phyloP scores from a whole-genome alignment of 2,329 filamentous ascomycete species.

The Thermothelomyces thermophilus region DNA sequence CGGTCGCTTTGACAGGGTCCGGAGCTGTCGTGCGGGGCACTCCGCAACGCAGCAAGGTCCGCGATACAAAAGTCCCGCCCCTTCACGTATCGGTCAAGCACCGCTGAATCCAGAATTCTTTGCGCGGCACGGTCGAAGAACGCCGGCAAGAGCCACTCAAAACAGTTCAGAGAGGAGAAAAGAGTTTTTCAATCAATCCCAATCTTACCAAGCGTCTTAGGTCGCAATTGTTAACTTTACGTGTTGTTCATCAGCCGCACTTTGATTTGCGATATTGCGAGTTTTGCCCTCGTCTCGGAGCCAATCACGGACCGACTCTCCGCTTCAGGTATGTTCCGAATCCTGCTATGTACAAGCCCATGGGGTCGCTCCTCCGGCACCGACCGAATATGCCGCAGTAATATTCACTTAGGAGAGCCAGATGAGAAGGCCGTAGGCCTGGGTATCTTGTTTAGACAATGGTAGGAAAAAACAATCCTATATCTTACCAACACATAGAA shows the following conservation, averaged over 20 bases:
- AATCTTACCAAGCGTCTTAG: too few relatives aligned
- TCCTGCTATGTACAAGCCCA: background rate
- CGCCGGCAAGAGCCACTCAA: background rate
- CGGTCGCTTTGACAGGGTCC: background rate
- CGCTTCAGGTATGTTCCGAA: background rate
- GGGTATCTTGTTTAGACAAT: conserved; percentile 14
- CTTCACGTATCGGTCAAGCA: background rate
- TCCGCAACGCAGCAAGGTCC: background rate
- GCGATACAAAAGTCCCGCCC: background rate
- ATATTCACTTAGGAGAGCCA: background rate
- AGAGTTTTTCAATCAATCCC: background rate
- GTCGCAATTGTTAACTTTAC: background rate
- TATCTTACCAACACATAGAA: background rate
- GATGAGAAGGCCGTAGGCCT: background rate
- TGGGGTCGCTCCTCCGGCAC: too few relatives aligned
- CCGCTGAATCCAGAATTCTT: background rate
- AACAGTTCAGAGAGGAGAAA: background rate
- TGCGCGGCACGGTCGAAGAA: background rate
- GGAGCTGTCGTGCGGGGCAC: conserved; percentile 1
- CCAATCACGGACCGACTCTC: conserved; percentile 11
- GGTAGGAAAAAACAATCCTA: conserved; percentile 3
- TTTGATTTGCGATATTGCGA: background rate
- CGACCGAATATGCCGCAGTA: too few relatives aligned
- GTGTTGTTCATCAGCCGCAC: background rate
- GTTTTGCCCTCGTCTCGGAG: conserved; percentile 11